Base-by-base conservation (phyloP, 202 grass and related monocot genomes). In the Schoenoplectus tabernaemontani region DNA sequence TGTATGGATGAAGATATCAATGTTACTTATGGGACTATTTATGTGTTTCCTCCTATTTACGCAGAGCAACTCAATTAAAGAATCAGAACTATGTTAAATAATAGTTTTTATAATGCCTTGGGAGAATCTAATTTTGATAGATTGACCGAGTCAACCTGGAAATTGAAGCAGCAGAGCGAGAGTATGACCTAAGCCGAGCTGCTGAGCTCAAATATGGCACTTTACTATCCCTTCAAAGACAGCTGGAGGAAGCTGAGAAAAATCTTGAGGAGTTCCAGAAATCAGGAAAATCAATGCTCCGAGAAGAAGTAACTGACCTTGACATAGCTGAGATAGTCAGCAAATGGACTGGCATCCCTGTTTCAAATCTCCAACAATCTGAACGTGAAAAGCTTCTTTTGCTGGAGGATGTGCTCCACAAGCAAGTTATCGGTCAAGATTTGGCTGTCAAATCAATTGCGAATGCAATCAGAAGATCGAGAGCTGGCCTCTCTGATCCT, bases 331-430 rank as follows among this genome's bases (percentile, higher is more conserved):
- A 97, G 51, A 94, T 97, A 68, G 91, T 97, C 69, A 93, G 89
- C 84, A 94, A 94, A 81, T 98, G 95, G 95, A 98, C 95, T 34
- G 91, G 95, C 32, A 98, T 98, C 85, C 95, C 95, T 0, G 80
- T 98, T 72, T 92, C 91, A 42, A 98, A 94, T 50, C 91, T 98
- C 81, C 95, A 98, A 82, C 95, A 98, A 66, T 94, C 95, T 32
- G 95, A 98, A 87, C 91, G 86, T 51, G 91, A 98, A 54, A 94
- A 92, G 57, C 75, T 98, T 20, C 82, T 98, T 32, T 73, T 87
- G 36, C 85, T 98, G 30, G 89, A 98, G 84, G 89, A 89, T 77
- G 87, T 94, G n/a, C 89, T 98, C 36, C 91, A 94, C 82, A 98
- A 98, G 84, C 88, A 91, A 70, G 87, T 94, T 53, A 86, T 98